Base-by-base conservation (phyloP, 2,329 filamentous ascomycete genomes). In the Colletotrichum sublineola region DNA sequence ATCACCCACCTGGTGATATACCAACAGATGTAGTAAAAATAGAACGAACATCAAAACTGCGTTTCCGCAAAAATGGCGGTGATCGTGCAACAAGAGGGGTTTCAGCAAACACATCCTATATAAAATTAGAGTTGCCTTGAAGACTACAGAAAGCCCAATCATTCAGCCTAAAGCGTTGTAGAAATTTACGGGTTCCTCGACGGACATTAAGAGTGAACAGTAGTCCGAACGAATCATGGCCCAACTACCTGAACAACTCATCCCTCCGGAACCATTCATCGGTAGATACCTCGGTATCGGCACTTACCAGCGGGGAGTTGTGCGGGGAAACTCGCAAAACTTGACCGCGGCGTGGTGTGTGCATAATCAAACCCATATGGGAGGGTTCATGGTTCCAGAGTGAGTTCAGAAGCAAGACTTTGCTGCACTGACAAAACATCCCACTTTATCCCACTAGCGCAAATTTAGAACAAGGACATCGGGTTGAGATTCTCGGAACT, bases 271-370 rank as follows among this genome's bases (percentile, higher is more conserved):
- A 11, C 18, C 4, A 7, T 20, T 63, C n/a, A 24, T 24, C 24
- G 24, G 24, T 24, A 2, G 6, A 68, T 63, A 44, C 64, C 68
- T 71, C 68, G 64, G 68, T 29, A 62, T 3, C 2, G 14, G 6
- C 0, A 58, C 11, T 24, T 29, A 8, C 14, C 14, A 12, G 50
- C 29, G 50, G 50, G 50, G 29, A 53, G 5, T 68, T 33, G 68
- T 63, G 57, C 52, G 64, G 68, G 64, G 68, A 68, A 71, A 50
- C 63, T 56, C 31, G 6, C 7, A 9, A 38, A 5, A 44, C 29
- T 52, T 2, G 50, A 29, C 52, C 29, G 68, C 68, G 56, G 64
- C 57, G 56, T 63, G 36, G 9, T 18, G 18, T 18, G 24, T 8
- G 14, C 8, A 40, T 12, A 6, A 11, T 20, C 42, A 20, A 14